Percentiles rank a stretch among this genome's conserved stretches.
Conservation (phyloP, 495 filamentous ascomycete species). For the Hypoxylon fuscum region DNA sequence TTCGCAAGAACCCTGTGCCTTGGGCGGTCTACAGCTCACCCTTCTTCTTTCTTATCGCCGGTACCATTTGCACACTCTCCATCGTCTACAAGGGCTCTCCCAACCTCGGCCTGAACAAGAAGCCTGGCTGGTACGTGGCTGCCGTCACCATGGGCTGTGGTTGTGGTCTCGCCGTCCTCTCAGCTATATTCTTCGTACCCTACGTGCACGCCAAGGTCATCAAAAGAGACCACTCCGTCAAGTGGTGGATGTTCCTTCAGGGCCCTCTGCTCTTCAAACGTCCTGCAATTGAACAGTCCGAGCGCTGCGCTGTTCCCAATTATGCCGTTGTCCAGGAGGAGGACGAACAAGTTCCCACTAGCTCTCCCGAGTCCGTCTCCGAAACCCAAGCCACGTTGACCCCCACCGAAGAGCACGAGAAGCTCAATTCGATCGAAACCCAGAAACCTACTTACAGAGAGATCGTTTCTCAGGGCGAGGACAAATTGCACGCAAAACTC, state of each 20-base stretch:
- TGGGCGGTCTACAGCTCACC: conserved; percentile 67
- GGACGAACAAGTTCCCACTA: conserved; percentile 22
- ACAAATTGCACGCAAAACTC: conserved; percentile 62
- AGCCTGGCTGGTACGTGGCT: conserved; percentile 63
- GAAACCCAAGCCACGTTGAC: conserved; percentile 18
- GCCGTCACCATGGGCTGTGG: conserved; percentile 65
- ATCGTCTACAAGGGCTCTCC: conserved; percentile 74
- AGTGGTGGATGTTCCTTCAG: conserved; percentile 62
- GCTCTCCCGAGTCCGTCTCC: conserved; percentile 23
- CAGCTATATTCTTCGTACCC: conserved; percentile 68
- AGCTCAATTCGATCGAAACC: conserved; percentile 51
- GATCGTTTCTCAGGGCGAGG: conserved; percentile 60
- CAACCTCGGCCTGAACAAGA: conserved; percentile 62
- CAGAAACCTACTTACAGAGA: conserved; percentile 63
- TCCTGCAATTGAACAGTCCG: conserved; percentile 50
- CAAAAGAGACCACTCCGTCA: conserved; percentile 62
- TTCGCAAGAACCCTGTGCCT: conserved; percentile 64
- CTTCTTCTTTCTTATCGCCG: conserved; percentile 67
- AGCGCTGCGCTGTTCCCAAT: conserved; percentile 50
- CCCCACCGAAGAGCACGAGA: conserved; percentile 49
- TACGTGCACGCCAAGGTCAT: conserved; percentile 63
- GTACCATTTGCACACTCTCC: conserved; percentile 65
- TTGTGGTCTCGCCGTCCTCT: conserved; percentile 59
- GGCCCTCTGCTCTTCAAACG: conserved; percentile 64
- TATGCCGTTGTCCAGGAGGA: conserved; percentile 48